Conservation (phyloP, 768 basidiomycete genomes). For the Calocera viscosa region DNA sequence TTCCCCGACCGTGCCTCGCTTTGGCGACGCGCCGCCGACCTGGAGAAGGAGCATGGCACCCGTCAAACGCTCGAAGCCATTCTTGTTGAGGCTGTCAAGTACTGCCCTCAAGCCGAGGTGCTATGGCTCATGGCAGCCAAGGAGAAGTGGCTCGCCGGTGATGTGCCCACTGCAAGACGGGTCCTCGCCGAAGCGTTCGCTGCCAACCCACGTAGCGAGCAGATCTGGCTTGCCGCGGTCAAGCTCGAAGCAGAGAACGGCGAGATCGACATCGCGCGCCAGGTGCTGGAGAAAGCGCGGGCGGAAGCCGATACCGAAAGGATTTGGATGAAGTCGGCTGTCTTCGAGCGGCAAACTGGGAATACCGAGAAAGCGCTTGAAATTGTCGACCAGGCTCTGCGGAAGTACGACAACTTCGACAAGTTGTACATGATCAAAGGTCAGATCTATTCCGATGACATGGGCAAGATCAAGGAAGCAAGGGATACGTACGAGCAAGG, state of each 20-base stretch:
- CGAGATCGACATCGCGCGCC: constrained; percentile 71
- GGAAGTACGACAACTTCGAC: constrained; percentile 75
- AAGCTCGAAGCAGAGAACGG: constrained; percentile 95
- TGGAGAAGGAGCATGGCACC: constrained; percentile 84
- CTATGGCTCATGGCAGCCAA: constrained; percentile 98
- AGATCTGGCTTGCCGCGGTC: constrained; percentile 95
- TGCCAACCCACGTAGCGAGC: constrained; percentile 91
- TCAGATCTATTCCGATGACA: constrained; percentile 61
- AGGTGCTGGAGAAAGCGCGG: constrained; percentile 76
- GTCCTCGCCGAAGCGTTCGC: constrained; percentile 83
- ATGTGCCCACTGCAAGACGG: constrained; percentile 80
- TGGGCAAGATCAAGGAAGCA: constrained; percentile 45
- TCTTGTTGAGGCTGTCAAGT: constrained; percentile 66
- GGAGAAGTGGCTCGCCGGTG: constrained; percentile 85
- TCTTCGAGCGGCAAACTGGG: constrained; percentile 85
- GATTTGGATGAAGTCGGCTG: constrained; percentile 99
- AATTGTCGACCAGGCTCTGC: constrained; percentile 59
- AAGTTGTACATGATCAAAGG: constrained; percentile 98
- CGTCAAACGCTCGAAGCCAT: constrained; percentile 75
- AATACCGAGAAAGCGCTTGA: constrained; percentile 58
- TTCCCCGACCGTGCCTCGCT: constrained; percentile 76
- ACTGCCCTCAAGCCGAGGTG: constrained; percentile 91
- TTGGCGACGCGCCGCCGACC: constrained; percentile 83
- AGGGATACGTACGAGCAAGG: constrained; percentile 74
- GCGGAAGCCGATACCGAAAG: constrained; percentile 85